Percentiles rank a stretch among this genome's conserved stretches.
phyloP scores from a whole-genome alignment of 306 rosid genomes.

The Quercus bicolor region DNA sequence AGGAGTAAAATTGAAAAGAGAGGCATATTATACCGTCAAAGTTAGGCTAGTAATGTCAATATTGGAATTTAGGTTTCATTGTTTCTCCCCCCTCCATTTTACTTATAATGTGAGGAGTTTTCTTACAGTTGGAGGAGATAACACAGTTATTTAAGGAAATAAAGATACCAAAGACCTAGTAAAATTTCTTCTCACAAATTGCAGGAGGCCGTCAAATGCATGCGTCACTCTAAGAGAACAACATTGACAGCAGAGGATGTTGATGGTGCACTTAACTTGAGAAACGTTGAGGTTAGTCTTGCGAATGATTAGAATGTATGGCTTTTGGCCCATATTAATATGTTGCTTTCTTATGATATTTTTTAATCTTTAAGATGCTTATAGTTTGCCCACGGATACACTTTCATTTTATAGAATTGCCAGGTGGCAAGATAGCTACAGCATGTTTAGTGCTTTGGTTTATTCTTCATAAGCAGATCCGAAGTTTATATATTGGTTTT shows the following conservation, averaged over 20 bases:
- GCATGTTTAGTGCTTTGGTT: neutral
- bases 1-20: neutral
- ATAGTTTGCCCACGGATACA: neutral
- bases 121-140: neutral
- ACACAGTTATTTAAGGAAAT: neutral
- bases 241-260: conserved; percentile 64
- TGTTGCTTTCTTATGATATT: neutral
- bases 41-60: neutral
- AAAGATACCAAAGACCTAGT: neutral
- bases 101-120: neutral
- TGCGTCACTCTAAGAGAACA: conserved; percentile 82
- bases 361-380: neutral
- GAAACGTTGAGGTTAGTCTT: conserved; percentile 71
- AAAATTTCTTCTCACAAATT: conserved; percentile 16
- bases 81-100: too few species aligned
- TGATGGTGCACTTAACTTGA: conserved; percentile 81
- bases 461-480: neutral
- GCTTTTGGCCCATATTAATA: neutral
- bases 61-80: neutral
- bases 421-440: neutral
- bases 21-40: neutral
- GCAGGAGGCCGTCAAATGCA: conserved; percentile 92
- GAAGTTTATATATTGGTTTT: neutral
- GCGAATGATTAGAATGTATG: neutral
- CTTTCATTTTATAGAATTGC: neutral